These are phyloP conservation scores for Blastocladiella emersonii DNA, from an alignment of 371 early-diverging fungal species.

Conservation along the genomic window DNA sequence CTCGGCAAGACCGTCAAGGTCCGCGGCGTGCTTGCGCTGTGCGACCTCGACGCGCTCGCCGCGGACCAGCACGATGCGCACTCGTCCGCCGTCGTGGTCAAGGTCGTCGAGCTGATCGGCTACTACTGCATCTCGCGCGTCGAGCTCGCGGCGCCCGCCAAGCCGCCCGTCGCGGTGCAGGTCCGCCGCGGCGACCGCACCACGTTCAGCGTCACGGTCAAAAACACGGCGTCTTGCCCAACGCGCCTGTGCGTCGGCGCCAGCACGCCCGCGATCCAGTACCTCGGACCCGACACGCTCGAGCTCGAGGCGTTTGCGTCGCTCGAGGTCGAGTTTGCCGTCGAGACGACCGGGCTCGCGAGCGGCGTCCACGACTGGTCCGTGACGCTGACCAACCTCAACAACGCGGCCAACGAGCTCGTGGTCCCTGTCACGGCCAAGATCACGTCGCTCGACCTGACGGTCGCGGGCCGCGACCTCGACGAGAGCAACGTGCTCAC, in stretches of 20 bases:
- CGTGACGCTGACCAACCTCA: conserved; percentile 35
- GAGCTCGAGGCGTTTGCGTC: neutral
- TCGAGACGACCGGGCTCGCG: neutral
- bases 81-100: conserved; percentile 12
- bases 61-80: too few species aligned
- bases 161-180: neutral
- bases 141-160: conserved; percentile 12
- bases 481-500: conserved; percentile 19
- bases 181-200: neutral
- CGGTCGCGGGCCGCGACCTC: neutral
- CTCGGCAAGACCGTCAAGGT: neutral
- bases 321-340: neutral
- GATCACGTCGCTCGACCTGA: conserved; percentile 58
- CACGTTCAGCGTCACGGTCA: neutral
- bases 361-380: neutral
- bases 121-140: conserved; percentile 20
- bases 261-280: neutral
- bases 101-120: conserved; percentile 18
- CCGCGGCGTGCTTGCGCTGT: neutral
- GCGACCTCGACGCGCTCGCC: neutral
- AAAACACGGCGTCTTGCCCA: neutral
- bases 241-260: neutral
- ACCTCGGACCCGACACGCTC: neutral
- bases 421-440: conserved; percentile 32
- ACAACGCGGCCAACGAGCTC: conserved; percentile 49